Base-by-base conservation (phyloP, 2,329 filamentous ascomycete species). In the Fusarium circinatum region DNA sequence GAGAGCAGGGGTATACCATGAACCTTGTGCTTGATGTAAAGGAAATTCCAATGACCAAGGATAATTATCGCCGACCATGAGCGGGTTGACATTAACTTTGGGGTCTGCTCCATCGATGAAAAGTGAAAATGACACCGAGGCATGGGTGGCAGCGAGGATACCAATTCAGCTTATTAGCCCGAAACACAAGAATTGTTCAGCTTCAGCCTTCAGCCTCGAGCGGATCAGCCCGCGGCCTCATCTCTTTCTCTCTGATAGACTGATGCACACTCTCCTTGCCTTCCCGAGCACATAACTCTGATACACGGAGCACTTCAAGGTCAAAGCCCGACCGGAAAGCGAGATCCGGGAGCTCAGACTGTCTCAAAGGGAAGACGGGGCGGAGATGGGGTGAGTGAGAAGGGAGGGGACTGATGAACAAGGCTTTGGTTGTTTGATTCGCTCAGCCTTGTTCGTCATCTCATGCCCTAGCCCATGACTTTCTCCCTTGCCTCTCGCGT, bases 121-220 rank as follows among this genome's bases (percentile, higher is more conserved):
- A 58, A 64, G 65, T 57, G 65, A 69, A 58, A 65, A 71, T 51
- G 67, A 65, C 61, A 69, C 51, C 60, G 65, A 55, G 60, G 47
- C 65, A 74, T 71, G 70, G 52, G 56, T 65, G 22, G 38, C 49
- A 61, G 55, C 32, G 56, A 65, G 67, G 64, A 73, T 71, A 45
- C 20, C 68, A 71, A 55, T 73, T 62, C 65, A 73, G 69, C 62
- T 75, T 56, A 22, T 56, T 75, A 69, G 55, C 64, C 61, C 68
- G 44, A 70, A 62, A 59, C 62, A 59, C 64, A 74, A 32, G 54
- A 71, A 51, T 66, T 58, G 66, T 75, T 67, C 65, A 72, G 65
- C 71, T 75, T 76, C 74, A 76, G 74, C 74, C 71, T 75, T 76
- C 74, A 76, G 74, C 74, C 74, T 71, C 56, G 74, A 49, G 52